Evolutionary conservation across 768 basidiomycete species (phyloP), one percentile per base, ranked within the genome.

Genomic region (Boletus vinaceobasis): DNA sequence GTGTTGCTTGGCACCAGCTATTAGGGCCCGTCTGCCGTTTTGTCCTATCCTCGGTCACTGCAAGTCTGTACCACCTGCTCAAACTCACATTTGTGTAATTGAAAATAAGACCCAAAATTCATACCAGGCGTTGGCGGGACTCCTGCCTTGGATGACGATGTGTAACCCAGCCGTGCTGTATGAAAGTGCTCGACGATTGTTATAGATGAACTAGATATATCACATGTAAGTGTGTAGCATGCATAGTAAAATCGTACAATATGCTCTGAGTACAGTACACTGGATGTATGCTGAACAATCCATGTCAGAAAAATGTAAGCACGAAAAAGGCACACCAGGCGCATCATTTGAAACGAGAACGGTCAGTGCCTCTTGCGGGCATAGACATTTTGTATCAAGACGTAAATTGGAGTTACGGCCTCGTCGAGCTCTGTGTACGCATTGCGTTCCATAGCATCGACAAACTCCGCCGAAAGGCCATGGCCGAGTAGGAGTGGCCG

Each of bases 401-500:
- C 78, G 58, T 78, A 86, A 51, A 80, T 71, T 4, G 76, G 76
- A 10, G 71, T 70, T 17, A 69, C 60, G 5, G 78, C 77, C 15
- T 79, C 77, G 14, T 71, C 66, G 38, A 88, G 64, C 61, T 90
- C 89, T 33, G 63, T 42, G n/a, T 65, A 66, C 13, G 83, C 79
- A 23, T 81, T 78, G 6, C 52, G 50, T 66, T 88, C 77, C 17
- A 90, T 68, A 32, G 78, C 72, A 53, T 83, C 72, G 21, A 89
- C 76, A 15, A 83, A 63, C 8, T 72, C 68, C 63, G 79, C 77
- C 3, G 82, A 67, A 29, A 89, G 61, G 5, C 87, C 89, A 60
- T 74, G 79, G 13, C 83, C 79, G 6, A 90, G 77, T 3, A 91
- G 76, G 39, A 90, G 72, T 21, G 87, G 85, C n/a, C 86, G 76